These are phyloP conservation scores for Saturnispora diversa DNA, from an alignment of 805 yeast species.

Conservation along the genomic window DNA sequence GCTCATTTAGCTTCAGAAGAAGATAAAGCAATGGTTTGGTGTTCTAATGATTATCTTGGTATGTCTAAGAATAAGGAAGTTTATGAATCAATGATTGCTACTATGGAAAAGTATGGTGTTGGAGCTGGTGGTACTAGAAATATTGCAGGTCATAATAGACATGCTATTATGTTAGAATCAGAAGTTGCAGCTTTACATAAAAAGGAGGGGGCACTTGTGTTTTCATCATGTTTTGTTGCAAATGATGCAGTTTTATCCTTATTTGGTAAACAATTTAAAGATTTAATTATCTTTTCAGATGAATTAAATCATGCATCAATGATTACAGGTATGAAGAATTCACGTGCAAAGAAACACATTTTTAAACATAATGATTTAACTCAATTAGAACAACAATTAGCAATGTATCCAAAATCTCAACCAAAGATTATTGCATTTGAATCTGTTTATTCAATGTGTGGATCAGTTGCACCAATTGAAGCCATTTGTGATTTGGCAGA, in stretches of 20 bases:
- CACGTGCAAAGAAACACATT: conserved; percentile 79
- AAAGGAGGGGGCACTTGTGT: conserved; percentile 91
- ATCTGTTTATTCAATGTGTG: conserved; percentile 97
- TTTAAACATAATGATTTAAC: conserved; percentile 85
- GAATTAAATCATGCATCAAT: conserved; percentile 94
- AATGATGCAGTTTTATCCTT: conserved; percentile 91
- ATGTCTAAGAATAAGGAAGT: conserved; percentile 81
- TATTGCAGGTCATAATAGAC: conserved; percentile 93
- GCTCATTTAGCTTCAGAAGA: conserved; percentile 74
- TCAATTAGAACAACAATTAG: conserved; percentile 73
- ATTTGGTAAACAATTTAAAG: conserved; percentile 84
- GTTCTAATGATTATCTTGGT: conserved; percentile 95
- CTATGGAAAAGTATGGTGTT: conserved; percentile 85
- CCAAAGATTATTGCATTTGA: conserved; percentile 97
- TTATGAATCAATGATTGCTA: conserved; percentile 63
- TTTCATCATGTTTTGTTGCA: conserved; percentile 93
- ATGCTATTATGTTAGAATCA: conserved; percentile 80
- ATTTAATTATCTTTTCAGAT: conserved; percentile 87
- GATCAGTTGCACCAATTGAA: conserved; percentile 91
- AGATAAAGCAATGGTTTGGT: conserved; percentile 96
- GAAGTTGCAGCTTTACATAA: conserved; percentile 86
- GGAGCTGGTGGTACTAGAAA: conserved; percentile 99
- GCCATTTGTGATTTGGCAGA: conserved; percentile 93
- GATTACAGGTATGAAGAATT: conserved; percentile 92
- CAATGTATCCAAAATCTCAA: conserved; percentile 71